Conservation (phyloP, 495 filamentous ascomycete species). For the Bryoglossum gracile region DNA sequence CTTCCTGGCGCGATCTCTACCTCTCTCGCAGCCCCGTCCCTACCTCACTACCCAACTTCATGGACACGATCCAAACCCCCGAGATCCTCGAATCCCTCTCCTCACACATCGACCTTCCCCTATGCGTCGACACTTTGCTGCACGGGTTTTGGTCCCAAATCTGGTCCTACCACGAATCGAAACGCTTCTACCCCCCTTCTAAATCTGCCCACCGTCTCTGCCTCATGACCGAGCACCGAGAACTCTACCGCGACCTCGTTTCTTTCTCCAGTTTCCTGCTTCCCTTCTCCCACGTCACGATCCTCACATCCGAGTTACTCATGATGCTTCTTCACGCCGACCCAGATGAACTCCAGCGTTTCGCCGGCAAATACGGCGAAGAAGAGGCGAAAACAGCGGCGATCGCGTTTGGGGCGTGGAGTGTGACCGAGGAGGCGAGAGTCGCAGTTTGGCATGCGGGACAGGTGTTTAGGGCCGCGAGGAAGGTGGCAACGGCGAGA, state of each 20-base stretch:
- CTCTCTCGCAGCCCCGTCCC: not conserved
- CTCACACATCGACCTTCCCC: not conserved
- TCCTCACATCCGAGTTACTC: conserved; percentile 45
- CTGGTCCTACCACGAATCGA: conserved; percentile 3
- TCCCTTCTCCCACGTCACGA: not conserved
- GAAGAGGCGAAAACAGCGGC: conserved; percentile 50
- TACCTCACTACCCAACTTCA: not conserved
- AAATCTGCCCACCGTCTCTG: conserved; percentile 8
- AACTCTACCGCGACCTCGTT: conserved; percentile 9
- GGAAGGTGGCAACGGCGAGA: conserved; percentile 35
- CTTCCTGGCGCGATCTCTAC: conserved; percentile 29
- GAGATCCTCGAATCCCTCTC: not conserved
- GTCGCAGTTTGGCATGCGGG: conserved; percentile 57
- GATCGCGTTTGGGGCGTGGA: conserved; percentile 47
- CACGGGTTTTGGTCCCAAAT: conserved; percentile 13
- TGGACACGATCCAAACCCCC: conserved; percentile 4
- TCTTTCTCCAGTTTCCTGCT: not conserved
- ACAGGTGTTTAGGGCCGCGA: conserved; percentile 49
- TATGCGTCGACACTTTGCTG: not conserved
- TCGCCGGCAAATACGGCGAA: conserved; percentile 55
- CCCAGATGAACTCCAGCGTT: conserved; percentile 57
- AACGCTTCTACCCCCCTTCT: conserved; percentile 9
- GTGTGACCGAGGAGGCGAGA: conserved; percentile 39
- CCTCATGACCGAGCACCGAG: not conserved
- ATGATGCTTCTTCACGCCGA: conserved; percentile 54